These are phyloP conservation scores for Pseudocercospora cruenta DNA, from an alignment of 2,329 filamentous ascomycete species.

Conservation along the genomic window DNA sequence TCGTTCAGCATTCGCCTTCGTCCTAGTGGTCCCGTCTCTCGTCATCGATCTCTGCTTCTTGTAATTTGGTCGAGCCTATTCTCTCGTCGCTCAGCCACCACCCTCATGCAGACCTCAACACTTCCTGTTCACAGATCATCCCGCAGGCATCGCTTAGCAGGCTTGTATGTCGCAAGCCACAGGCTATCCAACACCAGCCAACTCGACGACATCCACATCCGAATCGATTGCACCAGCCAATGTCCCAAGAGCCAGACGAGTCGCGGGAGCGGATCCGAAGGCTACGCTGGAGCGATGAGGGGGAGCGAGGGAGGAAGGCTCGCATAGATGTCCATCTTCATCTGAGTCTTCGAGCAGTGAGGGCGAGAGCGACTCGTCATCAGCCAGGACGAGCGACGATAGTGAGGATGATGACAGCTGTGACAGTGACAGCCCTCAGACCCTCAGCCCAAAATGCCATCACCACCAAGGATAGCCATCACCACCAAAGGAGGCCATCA, in stretches of 20 bases:
- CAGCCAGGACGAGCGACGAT: background rate
- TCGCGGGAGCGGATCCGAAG: slow-evolving; percentile 6
- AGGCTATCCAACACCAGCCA: background rate
- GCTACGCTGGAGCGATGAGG: background rate
- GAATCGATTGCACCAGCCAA: background rate
- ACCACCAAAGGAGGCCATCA: too few species aligned
- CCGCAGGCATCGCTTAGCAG: too few species aligned
- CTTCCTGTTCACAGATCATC: too few species aligned
- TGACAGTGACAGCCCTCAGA: background rate
- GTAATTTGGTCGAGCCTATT: too few species aligned
- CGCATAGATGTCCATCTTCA: slow-evolving; percentile 16
- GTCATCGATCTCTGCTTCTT: too few species aligned
- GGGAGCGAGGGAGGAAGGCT: slow-evolving; percentile 17
- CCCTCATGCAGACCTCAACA: too few species aligned
- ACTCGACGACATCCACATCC: background rate
- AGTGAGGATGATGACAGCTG: background rate
- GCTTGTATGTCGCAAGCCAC: too few species aligned
- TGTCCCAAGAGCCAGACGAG: slow-evolving; percentile 11
- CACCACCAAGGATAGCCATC: too few species aligned
- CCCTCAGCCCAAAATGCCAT: too few species aligned
- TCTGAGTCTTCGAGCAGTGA: slow-evolving; percentile 12
- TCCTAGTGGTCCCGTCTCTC: too few species aligned
- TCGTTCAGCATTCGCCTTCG: too few species aligned
- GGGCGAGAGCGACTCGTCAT: background rate
- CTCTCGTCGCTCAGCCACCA: too few species aligned